These are phyloP conservation scores for Pythium scleroteichum DNA, from an alignment of 352 stramenopile genomes.

Conservation along the genomic window DNA sequence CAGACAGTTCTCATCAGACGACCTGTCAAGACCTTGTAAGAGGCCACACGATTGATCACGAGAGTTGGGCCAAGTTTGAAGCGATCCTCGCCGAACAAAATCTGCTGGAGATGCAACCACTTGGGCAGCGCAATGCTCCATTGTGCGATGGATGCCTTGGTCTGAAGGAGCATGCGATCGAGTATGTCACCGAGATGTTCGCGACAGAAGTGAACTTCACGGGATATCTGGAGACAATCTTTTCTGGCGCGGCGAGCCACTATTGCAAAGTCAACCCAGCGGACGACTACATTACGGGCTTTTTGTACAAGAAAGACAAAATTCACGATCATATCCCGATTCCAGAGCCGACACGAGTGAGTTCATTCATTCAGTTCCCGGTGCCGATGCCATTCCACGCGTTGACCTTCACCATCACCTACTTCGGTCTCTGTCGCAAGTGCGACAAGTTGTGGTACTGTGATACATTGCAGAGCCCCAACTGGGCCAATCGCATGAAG, in stretches of 20 bases:
- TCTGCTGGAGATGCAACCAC: slow-evolving; percentile 73
- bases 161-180: slow-evolving; percentile 74
- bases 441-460: slow-evolving; percentile 90
- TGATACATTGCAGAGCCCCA: slow-evolving; percentile 78
- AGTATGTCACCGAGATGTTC: slow-evolving; percentile 76
- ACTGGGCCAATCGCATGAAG: slow-evolving; percentile 89
- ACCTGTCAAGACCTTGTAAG: slow-evolving; percentile 82
- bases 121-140: slow-evolving; percentile 80
- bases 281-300: slow-evolving; percentile 85
- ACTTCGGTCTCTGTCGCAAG: slow-evolving; percentile 82
- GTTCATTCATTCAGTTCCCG: slow-evolving; percentile 88
- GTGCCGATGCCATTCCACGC: slow-evolving; percentile 89
- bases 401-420: slow-evolving; percentile 85
- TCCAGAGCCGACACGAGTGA: slow-evolving; percentile 80
- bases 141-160: slow-evolving; percentile 81
- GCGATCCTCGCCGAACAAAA: slow-evolving; percentile 77
- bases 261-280: slow-evolving; percentile 86
- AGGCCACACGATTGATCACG: slow-evolving; percentile 67
- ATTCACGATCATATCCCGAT: slow-evolving; percentile 90
- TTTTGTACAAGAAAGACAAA: slow-evolving; percentile 91
- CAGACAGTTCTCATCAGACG: slow-evolving; percentile 30
- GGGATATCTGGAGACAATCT: slow-evolving; percentile 85
- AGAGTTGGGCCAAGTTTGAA: slow-evolving; percentile 79
- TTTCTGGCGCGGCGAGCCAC: slow-evolving; percentile 74
- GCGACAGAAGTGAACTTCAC: slow-evolving; percentile 63